A percentile compares a stretch with the other conserved stretches of the same genome.
These are phyloP conservation scores for Blastobotrys proliferans DNA, from an alignment of 1,139 yeast genomes.

Conservation along the genomic window DNA sequence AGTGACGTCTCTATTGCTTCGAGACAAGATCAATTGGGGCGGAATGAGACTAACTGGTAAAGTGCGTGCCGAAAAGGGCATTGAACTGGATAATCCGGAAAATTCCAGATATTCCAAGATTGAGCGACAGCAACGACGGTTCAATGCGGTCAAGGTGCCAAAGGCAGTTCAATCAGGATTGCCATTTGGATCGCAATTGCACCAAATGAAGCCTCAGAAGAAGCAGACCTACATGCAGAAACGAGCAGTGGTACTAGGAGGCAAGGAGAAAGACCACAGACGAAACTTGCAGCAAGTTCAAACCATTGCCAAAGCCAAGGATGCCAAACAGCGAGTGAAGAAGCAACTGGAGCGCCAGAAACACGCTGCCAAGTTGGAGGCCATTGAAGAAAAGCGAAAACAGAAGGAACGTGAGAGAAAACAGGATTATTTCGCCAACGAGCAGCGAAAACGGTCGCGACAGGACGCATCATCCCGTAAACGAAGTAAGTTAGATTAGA, in stretches of 20 bases:
- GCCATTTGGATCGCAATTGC: conserved; percentile 82
- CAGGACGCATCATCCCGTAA: conserved; percentile 11
- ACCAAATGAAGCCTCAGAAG: conserved; percentile 80
- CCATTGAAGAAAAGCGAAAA: conserved; percentile 61
- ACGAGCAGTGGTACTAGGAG: conserved; percentile 89
- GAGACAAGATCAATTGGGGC: conserved; percentile 80
- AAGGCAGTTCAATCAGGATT: conserved; percentile 66
- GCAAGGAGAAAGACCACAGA: conserved; percentile 92
- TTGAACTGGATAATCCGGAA: conserved; percentile 55
- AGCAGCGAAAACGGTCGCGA: conserved; percentile 61
- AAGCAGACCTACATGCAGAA: conserved; percentile 79
- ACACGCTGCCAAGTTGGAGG: conserved; percentile 68
- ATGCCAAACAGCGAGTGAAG: conserved; percentile 67
- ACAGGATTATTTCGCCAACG: conserved; percentile 76
- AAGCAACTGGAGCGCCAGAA: conserved; percentile 75
- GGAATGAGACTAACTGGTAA: conserved; percentile 96
- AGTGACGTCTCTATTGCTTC: conserved; percentile 78
- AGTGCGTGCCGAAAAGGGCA: conserved; percentile 71
- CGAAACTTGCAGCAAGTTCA: conserved; percentile 82
- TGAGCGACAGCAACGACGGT: conserved; percentile 81
- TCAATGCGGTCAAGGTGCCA: conserved; percentile 85
- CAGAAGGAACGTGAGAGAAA: conserved; percentile 82
- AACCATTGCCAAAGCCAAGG: conserved; percentile 82
- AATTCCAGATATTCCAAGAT: conserved; percentile 70
- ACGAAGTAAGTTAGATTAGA: no score